Conservation (phyloP, 2,329 filamentous ascomycete genomes). For the Ascosphaera apis region DNA sequence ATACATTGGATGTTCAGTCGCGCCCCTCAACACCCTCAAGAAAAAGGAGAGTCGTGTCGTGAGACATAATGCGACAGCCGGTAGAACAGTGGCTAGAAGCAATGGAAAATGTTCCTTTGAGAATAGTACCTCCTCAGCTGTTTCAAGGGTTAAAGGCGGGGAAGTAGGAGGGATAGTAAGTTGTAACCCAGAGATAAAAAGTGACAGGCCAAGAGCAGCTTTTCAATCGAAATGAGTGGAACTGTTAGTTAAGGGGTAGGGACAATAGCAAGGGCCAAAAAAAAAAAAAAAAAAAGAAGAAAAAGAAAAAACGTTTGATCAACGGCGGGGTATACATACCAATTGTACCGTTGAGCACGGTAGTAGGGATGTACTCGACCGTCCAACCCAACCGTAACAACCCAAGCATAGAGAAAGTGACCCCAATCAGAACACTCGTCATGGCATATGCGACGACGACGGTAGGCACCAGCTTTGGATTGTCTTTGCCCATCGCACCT, state of each 20-base stretch:
- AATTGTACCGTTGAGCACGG: background rate
- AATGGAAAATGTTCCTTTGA: background rate
- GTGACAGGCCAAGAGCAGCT: background rate
- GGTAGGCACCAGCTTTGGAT: background rate
- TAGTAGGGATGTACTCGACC: slow-evolving; percentile 1
- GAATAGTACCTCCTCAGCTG: background rate
- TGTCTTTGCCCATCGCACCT: background rate
- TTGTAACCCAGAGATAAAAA: background rate
- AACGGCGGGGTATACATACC: background rate
- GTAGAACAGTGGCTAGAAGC: background rate
- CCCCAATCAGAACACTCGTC: background rate
- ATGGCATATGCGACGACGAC: background rate
- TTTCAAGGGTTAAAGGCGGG: background rate
- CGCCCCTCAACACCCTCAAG: background rate
- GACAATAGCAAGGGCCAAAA: background rate
- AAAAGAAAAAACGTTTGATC: too few relatives aligned
- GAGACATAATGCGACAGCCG: background rate
- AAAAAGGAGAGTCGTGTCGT: background rate
- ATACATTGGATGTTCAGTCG: background rate
- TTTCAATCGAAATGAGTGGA: background rate
- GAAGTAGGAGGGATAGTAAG: background rate
- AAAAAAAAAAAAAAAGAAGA: background rate
- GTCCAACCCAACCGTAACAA: background rate
- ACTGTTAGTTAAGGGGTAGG: background rate
- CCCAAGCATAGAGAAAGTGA: background rate